A percentile compares a stretch with the other conserved stretches of the same genome.
These are phyloP conservation scores for Canavalia ensiformis DNA, from an alignment of 306 rosid species.

Conservation along the genomic window DNA sequence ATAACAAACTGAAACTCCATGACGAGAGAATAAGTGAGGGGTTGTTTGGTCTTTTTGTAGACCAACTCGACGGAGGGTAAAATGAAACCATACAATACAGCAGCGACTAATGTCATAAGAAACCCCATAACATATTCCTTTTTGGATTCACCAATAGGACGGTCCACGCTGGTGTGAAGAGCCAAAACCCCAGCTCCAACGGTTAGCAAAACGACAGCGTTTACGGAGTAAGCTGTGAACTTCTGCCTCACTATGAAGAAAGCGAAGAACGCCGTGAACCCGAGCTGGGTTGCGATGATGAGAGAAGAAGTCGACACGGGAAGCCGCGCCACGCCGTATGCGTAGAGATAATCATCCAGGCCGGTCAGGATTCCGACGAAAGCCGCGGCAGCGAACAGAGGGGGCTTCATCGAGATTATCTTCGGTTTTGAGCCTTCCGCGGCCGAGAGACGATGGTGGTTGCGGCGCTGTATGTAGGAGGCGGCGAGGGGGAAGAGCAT, in stretches of 20 bases:
- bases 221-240: slow-evolving; percentile 66
- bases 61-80: slow-evolving; percentile 72
- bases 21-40: slow-evolving; percentile 69
- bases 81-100: slow-evolving; percentile 75
- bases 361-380: slow-evolving; percentile 68
- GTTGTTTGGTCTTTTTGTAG: slow-evolving; percentile 68
- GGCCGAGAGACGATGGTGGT: background rate
- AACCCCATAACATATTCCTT: slow-evolving; percentile 69
- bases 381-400: slow-evolving; percentile 55
- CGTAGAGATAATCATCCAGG: slow-evolving; percentile 70
- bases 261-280: slow-evolving; percentile 72
- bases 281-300: slow-evolving; percentile 70
- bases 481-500: slow-evolving; percentile 58
- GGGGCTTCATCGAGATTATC: slow-evolving; percentile 51
- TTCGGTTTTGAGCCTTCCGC: background rate
- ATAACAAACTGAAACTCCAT: slow-evolving; percentile 83
- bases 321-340: slow-evolving; percentile 70
- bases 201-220: slow-evolving; percentile 71
- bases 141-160: slow-evolving; percentile 71
- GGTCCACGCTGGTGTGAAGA: slow-evolving; percentile 65
- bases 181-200: slow-evolving; percentile 75
- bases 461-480: slow-evolving; percentile 59
- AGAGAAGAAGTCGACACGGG: slow-evolving; percentile 77
- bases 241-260: slow-evolving; percentile 61
- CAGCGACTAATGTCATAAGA: slow-evolving; percentile 62